Conservation (phyloP, 192 early-diverging fungal species). For the Linnemannia elongata region DNA sequence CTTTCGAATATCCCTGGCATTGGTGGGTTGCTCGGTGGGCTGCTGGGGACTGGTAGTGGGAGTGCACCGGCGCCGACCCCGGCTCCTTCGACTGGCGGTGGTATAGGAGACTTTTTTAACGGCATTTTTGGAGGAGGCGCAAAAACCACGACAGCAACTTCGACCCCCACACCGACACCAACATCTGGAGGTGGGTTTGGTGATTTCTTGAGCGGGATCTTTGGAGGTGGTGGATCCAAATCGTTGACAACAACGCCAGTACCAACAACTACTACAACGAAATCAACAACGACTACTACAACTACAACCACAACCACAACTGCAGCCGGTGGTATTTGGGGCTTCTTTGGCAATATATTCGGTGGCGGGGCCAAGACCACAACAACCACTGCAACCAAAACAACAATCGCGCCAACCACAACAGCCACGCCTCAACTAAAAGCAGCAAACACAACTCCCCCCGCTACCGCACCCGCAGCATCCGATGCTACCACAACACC, state of each 20-base stretch:
- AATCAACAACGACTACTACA: background rate
- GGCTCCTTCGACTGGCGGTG: background rate
- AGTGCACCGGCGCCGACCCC: background rate
- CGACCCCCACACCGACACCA: background rate
- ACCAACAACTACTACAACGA: background rate
- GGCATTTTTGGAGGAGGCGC: background rate
- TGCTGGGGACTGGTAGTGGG: background rate
- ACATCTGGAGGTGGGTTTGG: background rate
- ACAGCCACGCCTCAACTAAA: background rate
- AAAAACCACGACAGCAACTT: background rate
- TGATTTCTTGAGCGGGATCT: background rate
- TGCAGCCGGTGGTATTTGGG: background rate
- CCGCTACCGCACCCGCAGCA: background rate
- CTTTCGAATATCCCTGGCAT: background rate
- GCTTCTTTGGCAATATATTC: conserved; percentile 1
- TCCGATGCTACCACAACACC: background rate
- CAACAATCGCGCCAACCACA: background rate
- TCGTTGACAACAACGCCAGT: background rate
- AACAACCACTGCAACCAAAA: background rate
- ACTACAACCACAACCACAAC: background rate
- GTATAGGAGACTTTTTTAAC: background rate
- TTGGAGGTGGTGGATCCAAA: conserved; percentile 7
- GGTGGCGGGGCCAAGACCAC: background rate
- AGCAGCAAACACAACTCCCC: background rate
- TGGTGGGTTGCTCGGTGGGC: background rate